Evolutionary conservation across 345 rosid species (phyloP), one percentile per base, ranked within the genome.

Genomic region (Lenwebbia sp.): DNA sequence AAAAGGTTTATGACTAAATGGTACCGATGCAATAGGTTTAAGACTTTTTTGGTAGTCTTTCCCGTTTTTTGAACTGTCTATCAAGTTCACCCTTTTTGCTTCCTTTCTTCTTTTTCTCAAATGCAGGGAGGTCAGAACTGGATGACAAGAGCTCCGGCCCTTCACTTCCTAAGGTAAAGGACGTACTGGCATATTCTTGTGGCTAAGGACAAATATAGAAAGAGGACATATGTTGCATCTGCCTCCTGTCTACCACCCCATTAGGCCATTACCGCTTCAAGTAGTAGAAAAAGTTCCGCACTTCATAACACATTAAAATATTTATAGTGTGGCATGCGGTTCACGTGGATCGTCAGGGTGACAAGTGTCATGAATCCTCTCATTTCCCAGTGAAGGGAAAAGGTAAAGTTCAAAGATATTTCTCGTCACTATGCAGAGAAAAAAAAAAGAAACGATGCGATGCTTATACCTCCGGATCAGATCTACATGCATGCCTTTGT

Each of bases 171-270:
- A 37, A 70, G 81, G 81, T 70, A 70, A 70, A 56, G 60, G 10
- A 56, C 60, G 10, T 23, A 25, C n/a, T 4, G 10, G 5, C 60
- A 56, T 25, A 54, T 40, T 19, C 21, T 37, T 5, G 11, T 19
- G 5, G 26, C 81, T 37, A 10, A 21, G 78, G 1, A 50, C 52
- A 50, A 50, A 50, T 50, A 10, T 33, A 37, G 7, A 19, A 37
- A 19, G 21, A 19, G 26, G 37, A 37, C 13, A 70, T 4, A 4
- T 4, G 10, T 70, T 1, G 6, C 0, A 3, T 1, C 2, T 0
- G 81, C 25, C 47, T 37, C 5, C 40, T 33, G 9, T 33, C 13
- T 1, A 33, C 81, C 1, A 10, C 81, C 25, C 47, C 81, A 2
- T 70, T 37, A 19, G 40, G 78, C 47, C 25, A 70, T 19, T 70